Conservation (phyloP, 306 rosid genomes). For the Alnus rubra region DNA sequence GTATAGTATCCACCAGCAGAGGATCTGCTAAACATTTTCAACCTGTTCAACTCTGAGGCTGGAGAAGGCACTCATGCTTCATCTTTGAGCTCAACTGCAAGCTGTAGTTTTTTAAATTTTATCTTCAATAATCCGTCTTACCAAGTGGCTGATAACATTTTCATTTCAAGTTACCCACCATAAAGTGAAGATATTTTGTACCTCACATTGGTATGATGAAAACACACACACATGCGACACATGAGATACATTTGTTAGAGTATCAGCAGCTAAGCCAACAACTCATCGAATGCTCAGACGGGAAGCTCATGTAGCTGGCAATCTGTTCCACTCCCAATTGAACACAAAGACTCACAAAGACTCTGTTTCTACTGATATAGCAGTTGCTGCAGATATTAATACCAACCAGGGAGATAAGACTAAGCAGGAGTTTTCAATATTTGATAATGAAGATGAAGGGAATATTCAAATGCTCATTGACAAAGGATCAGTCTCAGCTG, state of each 20-base stretch:
- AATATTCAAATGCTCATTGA: no score
- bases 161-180: background rate
- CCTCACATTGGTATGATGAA: background rate
- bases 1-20: background rate
- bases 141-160: background rate
- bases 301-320: no score
- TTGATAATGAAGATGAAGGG: no score
- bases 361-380: no score
- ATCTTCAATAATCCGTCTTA: background rate
- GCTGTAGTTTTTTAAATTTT: background rate
- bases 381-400: no score
- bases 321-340: no score
- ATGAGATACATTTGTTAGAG: background rate
- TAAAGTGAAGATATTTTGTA: background rate
- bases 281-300: no score
- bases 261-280: no score
- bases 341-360: no score
- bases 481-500: no score
- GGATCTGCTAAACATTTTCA: background rate
- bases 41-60: background rate
- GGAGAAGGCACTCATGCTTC: background rate
- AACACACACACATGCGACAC: constrained; percentile 1
- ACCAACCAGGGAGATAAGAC: no score
- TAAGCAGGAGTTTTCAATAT: no score
- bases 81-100: background rate